Conservation (phyloP, 371 early-diverging fungal species). For the Blakeslea trispora region DNA sequence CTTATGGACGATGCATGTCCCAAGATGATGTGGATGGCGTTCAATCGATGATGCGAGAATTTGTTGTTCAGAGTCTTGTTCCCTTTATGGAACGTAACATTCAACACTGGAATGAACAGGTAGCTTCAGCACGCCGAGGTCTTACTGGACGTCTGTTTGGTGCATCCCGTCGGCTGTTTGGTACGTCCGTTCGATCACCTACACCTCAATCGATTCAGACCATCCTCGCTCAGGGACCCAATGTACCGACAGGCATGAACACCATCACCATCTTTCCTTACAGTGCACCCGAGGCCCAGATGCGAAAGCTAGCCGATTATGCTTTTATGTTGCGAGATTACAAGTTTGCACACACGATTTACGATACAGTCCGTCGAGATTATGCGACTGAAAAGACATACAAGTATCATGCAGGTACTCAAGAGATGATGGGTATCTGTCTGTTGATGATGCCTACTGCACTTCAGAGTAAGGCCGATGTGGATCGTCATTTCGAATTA, state of each 20-base stretch:
- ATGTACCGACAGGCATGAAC: conserved; percentile 38
- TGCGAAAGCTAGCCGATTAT: conserved; percentile 92
- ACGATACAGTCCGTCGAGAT: conserved; percentile 89
- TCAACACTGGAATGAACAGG: conserved; percentile 89
- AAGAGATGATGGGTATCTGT: conserved; percentile 94
- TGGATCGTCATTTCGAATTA: conserved; percentile 77
- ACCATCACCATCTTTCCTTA: conserved; percentile 55
- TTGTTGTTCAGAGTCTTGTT: conserved; percentile 75
- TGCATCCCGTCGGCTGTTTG: conserved; percentile 82
- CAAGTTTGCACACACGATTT: conserved; percentile 83
- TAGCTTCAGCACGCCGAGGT: conserved; percentile 85
- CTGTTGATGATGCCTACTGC: conserved; percentile 59
- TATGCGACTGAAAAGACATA: conserved; percentile 82
- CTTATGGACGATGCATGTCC: conserved; percentile 61
- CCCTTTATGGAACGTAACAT: conserved; percentile 91
- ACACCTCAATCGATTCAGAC: conserved; percentile 42
- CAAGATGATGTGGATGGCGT: conserved; percentile 55
- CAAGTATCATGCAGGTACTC: conserved; percentile 84
- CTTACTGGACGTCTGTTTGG: conserved; percentile 88
- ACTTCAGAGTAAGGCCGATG: conserved; percentile 61
- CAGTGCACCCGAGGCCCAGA: conserved; percentile 84
- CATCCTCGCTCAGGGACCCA: conserved; percentile 38
- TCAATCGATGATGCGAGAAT: conserved; percentile 58
- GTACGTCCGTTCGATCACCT: conserved; percentile 44
- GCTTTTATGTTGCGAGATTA: conserved; percentile 95